A percentile compares a stretch with the other conserved stretches of the same genome.
These are phyloP conservation scores for Botrytis tulipae DNA, from an alignment of 2,329 filamentous ascomycete species.

Conservation along the genomic window DNA sequence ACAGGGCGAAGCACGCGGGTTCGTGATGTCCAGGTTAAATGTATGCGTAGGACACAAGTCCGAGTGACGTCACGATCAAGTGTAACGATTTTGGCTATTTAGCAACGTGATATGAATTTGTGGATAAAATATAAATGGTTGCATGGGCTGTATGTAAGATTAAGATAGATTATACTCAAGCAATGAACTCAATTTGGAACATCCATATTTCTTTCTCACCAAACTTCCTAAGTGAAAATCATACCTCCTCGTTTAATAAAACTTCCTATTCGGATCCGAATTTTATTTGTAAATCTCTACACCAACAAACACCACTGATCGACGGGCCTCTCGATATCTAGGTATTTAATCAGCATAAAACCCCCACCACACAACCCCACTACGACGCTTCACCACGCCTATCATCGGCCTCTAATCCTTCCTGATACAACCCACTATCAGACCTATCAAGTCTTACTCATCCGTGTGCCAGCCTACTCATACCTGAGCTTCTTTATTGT, in stretches of 20 bases:
- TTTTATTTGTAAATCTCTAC: neutral
- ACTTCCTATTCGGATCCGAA: too few species aligned
- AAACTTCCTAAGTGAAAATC: neutral
- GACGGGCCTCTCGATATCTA: neutral
- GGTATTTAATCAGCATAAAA: neutral
- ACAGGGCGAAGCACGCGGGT: neutral
- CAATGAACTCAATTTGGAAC: neutral
- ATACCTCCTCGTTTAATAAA: neutral
- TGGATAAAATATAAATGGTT: neutral
- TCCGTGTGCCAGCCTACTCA: neutral
- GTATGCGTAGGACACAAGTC: neutral
- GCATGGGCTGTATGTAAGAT: neutral
- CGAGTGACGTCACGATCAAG: neutral
- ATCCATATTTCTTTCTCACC: neutral
- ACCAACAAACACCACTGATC: neutral
- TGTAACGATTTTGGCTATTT: neutral
- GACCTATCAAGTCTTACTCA: neutral
- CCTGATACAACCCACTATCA: slow-evolving; percentile 3
- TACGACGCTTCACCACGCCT: slow-evolving; percentile 7
- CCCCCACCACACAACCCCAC: neutral
- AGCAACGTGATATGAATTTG: neutral
- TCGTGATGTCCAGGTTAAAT: neutral
- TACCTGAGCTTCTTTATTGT: neutral
- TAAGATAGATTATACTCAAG: neutral
- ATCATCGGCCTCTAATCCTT: slow-evolving; percentile 9